phyloP scores from a whole-genome alignment of 2,329 filamentous ascomycete species.

The Alternaria gaisen region DNA sequence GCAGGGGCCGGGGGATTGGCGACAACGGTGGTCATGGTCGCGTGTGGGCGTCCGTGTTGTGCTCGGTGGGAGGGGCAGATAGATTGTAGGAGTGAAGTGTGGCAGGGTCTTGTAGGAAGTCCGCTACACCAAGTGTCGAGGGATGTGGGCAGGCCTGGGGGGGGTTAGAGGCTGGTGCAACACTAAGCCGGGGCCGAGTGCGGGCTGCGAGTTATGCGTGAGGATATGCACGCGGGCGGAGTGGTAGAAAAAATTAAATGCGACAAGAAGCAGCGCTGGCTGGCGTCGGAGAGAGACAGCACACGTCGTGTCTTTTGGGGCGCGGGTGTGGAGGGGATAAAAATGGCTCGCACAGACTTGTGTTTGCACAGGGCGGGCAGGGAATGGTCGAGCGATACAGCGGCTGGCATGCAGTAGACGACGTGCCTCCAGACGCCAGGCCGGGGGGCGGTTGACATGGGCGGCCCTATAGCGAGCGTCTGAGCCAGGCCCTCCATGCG shows the following conservation, averaged over 20 bases:
- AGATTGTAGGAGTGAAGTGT: conserved; percentile 46
- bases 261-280: conserved; percentile 11
- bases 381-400: conserved; percentile 11
- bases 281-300: conserved; percentile 3
- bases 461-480: conserved; percentile 14
- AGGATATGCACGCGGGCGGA: conserved; percentile 8
- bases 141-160: conserved; percentile 38
- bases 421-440: conserved; percentile 21
- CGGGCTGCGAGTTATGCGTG: neutral
- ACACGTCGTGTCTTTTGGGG: conserved; percentile 21
- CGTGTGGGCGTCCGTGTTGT: conserved; percentile 29
- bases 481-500: conserved; percentile 5
- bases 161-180: conserved; percentile 39
- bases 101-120: conserved; percentile 44
- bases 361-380: conserved; percentile 14
- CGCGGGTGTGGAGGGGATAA: conserved; percentile 33
- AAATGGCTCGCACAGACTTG: conserved; percentile 32
- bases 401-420: conserved; percentile 22
- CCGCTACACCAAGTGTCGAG: conserved; percentile 49
- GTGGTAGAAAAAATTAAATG: neutral
- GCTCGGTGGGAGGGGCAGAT: conserved; percentile 27
- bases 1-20: conserved; percentile 54
- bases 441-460: conserved; percentile 22
- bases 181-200: conserved; percentile 19
- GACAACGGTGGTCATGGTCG: conserved; percentile 58